phyloP scores from a whole-genome alignment of 305 asterid genomes.

The Plantago rigida region DNA sequence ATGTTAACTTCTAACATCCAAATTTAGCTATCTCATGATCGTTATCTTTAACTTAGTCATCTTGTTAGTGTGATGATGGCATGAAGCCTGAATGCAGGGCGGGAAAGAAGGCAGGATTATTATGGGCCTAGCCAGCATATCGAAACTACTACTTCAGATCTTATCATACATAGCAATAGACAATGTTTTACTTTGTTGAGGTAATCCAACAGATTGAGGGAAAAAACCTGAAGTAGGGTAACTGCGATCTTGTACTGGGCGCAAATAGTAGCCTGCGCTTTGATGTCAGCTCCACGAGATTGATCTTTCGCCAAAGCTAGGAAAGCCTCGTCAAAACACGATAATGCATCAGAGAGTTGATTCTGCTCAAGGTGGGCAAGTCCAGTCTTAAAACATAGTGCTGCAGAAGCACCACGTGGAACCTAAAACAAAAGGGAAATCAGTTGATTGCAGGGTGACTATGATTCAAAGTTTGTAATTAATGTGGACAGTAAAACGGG shows the following conservation, averaged over 20 bases:
- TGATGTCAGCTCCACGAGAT: conserved; percentile 96
- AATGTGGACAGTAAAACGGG: not conserved
- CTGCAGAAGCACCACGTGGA: conserved; percentile 97
- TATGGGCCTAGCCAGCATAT: not conserved
- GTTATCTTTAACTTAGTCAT: no score
- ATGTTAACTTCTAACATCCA: no score
- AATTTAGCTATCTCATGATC: no score
- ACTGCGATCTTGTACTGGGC: conserved; percentile 98
- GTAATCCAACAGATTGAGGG: not conserved
- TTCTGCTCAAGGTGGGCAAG: conserved; percentile 97
- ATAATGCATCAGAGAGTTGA: conserved; percentile 96
- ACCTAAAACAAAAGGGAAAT: conserved; percentile 44
- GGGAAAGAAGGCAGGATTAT: no score
- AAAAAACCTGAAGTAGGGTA: conserved; percentile 83
- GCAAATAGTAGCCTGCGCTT: conserved; percentile 99
- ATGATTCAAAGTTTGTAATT: not conserved
- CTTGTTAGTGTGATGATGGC: no score
- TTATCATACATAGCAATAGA: no score
- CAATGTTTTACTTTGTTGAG: not conserved
- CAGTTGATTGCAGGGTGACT: conserved; percentile 12
- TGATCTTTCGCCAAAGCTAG: conserved; percentile 96
- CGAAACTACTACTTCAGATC: not conserved
- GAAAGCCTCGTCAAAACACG: conserved; percentile 97
- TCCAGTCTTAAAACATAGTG: conserved; percentile 91
- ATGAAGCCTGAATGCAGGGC: no score